phyloP scores from a whole-genome alignment of 2,329 filamentous ascomycete species.

The Colletotrichum liaoningense region DNA sequence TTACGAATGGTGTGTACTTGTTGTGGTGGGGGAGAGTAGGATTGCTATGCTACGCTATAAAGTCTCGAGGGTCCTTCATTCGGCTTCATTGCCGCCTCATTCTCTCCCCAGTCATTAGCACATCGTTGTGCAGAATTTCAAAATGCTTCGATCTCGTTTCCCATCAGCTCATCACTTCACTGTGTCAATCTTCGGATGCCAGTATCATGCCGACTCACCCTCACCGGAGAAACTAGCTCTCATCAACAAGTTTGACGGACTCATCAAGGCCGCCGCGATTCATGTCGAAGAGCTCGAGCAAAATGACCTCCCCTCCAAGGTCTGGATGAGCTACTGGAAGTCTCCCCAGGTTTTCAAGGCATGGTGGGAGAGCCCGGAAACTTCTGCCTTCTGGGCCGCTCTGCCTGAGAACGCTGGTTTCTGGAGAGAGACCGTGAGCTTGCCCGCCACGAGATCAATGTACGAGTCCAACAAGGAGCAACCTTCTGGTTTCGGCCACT shows the following conservation, averaged over 20 bases:
- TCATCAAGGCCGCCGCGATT: slow-evolving; percentile 27
- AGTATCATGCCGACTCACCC: slow-evolving; percentile 30
- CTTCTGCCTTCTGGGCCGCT: slow-evolving; percentile 15
- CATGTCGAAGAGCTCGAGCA: slow-evolving; percentile 33
- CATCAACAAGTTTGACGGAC: slow-evolving; percentile 21
- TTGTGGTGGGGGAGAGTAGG: not conserved
- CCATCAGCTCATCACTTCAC: slow-evolving; percentile 32
- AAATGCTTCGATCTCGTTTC: slow-evolving; percentile 31
- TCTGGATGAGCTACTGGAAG: slow-evolving; percentile 34
- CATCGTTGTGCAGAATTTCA: not conserved
- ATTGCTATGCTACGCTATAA: not conserved
- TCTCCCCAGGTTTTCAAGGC: slow-evolving; percentile 27
- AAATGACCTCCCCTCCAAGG: slow-evolving; percentile 30
- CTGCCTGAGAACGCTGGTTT: slow-evolving; percentile 23
- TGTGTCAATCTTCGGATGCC: slow-evolving; percentile 29
- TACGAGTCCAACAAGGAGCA: slow-evolving; percentile 29
- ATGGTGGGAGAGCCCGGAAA: slow-evolving; percentile 29
- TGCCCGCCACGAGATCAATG: slow-evolving; percentile 24
- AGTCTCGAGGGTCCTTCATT: not conserved
- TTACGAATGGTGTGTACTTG: not conserved
- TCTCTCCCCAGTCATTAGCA: not conserved
- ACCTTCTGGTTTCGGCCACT: slow-evolving; percentile 28
- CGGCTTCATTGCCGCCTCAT: not conserved
- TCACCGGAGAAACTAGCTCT: slow-evolving; percentile 24
- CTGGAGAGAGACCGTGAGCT: slow-evolving; percentile 31